Conservation (phyloP, 345 rosid species). For the Lepidium didymum region DNA sequence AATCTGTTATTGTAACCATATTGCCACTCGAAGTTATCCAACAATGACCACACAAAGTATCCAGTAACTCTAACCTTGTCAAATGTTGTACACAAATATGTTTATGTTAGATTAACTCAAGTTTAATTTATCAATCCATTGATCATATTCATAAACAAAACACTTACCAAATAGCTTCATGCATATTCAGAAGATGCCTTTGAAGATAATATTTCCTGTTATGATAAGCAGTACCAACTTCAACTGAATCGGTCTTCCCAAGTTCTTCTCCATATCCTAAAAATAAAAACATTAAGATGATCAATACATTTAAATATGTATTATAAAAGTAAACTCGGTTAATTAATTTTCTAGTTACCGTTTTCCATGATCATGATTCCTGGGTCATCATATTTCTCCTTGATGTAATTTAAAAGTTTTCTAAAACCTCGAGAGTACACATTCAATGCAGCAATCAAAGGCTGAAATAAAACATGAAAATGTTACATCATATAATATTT, state of each 20-base stretch:
- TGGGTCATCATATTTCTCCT: conserved; percentile 25
- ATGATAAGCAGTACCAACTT: not conserved
- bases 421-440: conserved; percentile 30
- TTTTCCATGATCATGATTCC: conserved; percentile 37
- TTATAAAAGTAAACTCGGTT: no score
- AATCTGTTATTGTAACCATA: conserved; percentile 12
- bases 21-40: conserved; percentile 21
- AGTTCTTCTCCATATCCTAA: conserved; percentile 11
- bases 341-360: conserved; percentile 26
- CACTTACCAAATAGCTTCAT: conserved; percentile 12
- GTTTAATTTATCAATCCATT: no score
- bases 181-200: conserved; percentile 5
- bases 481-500: not conserved
- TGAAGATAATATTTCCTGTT: conserved; percentile 12
- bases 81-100: not conserved
- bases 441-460: conserved; percentile 13
- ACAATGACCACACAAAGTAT: conserved; percentile 14
- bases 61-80: conserved; percentile 10
- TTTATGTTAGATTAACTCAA: not conserved
- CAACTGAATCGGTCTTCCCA: not conserved
- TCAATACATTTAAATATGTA: not conserved
- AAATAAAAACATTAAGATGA: not conserved
- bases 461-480: conserved; percentile 11
- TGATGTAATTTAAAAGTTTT: conserved; percentile 26
- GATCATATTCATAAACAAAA: no score